Conservation (phyloP, 495 filamentous ascomycete genomes). For the Cladorrhinum samala region DNA sequence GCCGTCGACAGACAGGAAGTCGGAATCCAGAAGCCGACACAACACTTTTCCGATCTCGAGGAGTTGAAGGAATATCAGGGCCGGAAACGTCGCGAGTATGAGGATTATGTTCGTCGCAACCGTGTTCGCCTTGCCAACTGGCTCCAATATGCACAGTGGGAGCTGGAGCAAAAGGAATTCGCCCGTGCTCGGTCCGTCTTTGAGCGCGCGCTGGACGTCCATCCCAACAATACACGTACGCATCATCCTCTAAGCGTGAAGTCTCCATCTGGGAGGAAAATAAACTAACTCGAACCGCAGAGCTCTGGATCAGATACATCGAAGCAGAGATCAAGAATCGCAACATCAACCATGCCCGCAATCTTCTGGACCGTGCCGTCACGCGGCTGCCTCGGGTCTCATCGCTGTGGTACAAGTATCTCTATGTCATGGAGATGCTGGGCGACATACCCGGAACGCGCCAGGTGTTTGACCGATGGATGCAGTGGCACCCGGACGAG, state of each 20-base stretch:
- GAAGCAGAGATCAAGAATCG: slow-evolving; percentile 94
- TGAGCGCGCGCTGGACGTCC: slow-evolving; percentile 90
- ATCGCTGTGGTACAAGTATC: slow-evolving; percentile 98
- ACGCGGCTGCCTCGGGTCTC: slow-evolving; percentile 85
- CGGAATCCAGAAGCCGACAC: slow-evolving; percentile 79
- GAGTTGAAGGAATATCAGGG: slow-evolving; percentile 97
- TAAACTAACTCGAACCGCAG: slow-evolving; percentile 1
- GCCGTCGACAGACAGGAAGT: slow-evolving; percentile 96
- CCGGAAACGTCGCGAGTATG: slow-evolving; percentile 91
- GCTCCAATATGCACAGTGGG: slow-evolving; percentile 97
- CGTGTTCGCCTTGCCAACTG: slow-evolving; percentile 96
- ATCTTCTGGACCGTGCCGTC: slow-evolving; percentile 89
- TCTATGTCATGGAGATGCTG: slow-evolving; percentile 97
- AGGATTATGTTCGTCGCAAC: slow-evolving; percentile 95
- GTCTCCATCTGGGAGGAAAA: too few species aligned
- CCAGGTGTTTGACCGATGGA: slow-evolving; percentile 96
- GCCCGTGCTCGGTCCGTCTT: slow-evolving; percentile 94
- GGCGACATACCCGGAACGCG: slow-evolving; percentile 87
- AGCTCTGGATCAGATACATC: slow-evolving; percentile 72
- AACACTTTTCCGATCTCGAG: slow-evolving; percentile 93
- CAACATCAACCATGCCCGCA: slow-evolving; percentile 96
- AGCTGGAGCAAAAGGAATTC: slow-evolving; percentile 97
- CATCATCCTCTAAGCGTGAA: slow-evolving; percentile 43
- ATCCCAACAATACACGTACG: slow-evolving; percentile 72
- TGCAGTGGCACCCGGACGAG: slow-evolving; percentile 97